phyloP scores from a whole-genome alignment of 768 basidiomycete genomes.

The Lactarius hengduanensis region DNA sequence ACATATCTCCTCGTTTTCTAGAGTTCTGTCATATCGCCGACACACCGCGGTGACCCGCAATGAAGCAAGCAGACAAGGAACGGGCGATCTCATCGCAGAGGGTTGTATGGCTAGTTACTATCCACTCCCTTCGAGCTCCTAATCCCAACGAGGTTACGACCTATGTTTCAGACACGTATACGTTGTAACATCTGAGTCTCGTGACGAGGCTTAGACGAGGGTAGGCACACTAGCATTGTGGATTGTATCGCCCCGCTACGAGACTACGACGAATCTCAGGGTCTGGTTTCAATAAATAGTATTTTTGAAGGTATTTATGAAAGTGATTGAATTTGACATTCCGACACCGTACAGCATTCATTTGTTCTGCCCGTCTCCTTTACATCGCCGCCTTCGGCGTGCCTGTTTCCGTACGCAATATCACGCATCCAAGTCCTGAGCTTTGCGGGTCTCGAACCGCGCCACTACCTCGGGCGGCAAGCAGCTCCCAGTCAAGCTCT shows the following conservation, averaged over 20 bases:
- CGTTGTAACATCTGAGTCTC: not conserved
- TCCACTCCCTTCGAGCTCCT: not conserved
- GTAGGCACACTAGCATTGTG: no score
- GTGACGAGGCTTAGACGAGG: no score
- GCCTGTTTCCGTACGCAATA: not conserved
- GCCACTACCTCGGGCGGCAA: constrained; percentile 13
- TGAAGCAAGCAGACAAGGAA: not conserved
- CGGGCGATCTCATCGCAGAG: not conserved
- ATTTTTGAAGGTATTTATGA: no score
- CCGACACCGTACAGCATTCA: not conserved
- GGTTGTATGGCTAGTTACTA: not conserved
- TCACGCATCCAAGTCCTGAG: not conserved
- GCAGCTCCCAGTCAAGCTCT: not conserved
- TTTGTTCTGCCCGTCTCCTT: not conserved
- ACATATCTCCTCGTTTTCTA: constrained; percentile 17
- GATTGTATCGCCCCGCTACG: no score
- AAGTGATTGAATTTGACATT: not conserved
- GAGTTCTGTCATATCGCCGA: not conserved
- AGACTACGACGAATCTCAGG: no score
- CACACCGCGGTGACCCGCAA: not conserved
- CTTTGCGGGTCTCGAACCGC: not conserved
- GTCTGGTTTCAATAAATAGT: no score
- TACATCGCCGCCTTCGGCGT: not conserved
- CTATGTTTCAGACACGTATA: not conserved
- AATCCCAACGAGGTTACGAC: not conserved